Conservation (phyloP, 805 yeast genomes). For the Lipomyces orientalis region DNA sequence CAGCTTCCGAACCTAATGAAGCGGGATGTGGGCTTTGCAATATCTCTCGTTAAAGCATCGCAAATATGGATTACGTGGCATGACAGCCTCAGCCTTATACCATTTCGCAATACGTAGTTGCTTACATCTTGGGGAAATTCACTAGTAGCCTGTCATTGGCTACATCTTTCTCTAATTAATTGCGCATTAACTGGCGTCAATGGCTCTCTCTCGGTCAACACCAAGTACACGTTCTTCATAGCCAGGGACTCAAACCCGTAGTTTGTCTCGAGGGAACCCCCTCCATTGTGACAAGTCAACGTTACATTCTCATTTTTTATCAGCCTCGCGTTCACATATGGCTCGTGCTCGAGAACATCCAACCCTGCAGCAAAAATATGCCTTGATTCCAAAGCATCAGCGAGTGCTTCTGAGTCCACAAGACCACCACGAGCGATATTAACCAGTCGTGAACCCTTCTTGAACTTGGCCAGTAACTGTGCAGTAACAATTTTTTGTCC, state of each 20-base stretch:
- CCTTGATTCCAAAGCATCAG: conserved; percentile 2
- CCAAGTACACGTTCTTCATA: conserved; percentile 13
- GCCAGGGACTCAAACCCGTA: conserved; percentile 13
- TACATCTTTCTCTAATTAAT: background rate
- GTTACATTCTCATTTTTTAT: conserved; percentile 14
- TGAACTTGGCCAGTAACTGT: conserved; percentile 14
- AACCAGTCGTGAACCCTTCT: conserved; percentile 31
- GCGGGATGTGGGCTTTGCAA: no score
- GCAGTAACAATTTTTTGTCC: conserved; percentile 28
- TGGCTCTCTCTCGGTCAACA: background rate
- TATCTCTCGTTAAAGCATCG: no score
- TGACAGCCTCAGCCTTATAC: no score
- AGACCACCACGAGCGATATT: conserved; percentile 11
- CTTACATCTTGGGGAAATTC: no score
- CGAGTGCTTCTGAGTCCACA: background rate
- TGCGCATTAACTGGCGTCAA: conserved; percentile 6
- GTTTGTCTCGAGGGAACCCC: conserved; percentile 12
- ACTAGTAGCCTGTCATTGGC: no score
- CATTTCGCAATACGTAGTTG: no score
- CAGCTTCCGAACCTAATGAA: no score
- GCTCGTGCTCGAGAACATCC: conserved; percentile 20
- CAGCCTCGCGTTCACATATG: conserved; percentile 3
- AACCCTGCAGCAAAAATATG: conserved; percentile 1
- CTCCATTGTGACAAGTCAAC: conserved; percentile 15
- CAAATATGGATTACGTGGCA: no score